Conservation (phyloP, 2,329 filamentous ascomycete genomes). For the Metarhizium humberi region DNA sequence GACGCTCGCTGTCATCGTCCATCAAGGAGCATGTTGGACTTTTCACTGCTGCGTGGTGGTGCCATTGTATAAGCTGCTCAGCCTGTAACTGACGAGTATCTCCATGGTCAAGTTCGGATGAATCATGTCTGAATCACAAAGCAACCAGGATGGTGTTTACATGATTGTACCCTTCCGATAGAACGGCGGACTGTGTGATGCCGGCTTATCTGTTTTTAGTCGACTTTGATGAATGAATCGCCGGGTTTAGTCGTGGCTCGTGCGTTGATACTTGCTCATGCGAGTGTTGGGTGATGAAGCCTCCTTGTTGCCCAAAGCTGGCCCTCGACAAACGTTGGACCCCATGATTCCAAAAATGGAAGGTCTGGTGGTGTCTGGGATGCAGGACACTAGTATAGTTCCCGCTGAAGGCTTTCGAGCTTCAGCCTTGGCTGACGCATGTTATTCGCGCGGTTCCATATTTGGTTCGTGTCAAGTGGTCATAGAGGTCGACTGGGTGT, state of each 20-base stretch:
- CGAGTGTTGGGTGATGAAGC: not conserved
- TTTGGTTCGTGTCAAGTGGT: not conserved
- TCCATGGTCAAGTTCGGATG: not conserved
- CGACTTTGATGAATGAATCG: not conserved
- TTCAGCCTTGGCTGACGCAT: not conserved
- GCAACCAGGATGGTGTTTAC: not conserved
- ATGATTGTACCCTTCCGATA: not conserved
- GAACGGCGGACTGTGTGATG: too few species aligned
- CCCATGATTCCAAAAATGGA: too few species aligned
- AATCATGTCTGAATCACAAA: not conserved
- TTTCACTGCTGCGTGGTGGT: not conserved
- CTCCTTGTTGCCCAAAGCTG: not conserved
- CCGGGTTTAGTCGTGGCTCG: not conserved
- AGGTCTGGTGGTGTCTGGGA: not conserved
- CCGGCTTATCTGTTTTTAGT: not conserved
- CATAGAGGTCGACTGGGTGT: not conserved
- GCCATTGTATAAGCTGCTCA: not conserved
- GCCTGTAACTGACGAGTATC: not conserved
- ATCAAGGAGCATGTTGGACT: not conserved
- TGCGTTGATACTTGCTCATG: not conserved
- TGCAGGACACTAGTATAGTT: not conserved
- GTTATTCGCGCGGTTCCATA: not conserved
- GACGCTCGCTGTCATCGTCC: not conserved
- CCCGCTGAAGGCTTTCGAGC: not conserved
- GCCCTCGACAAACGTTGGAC: not conserved